These are phyloP conservation scores for Candida sojae DNA, from an alignment of 1,139 yeast species.

Conservation along the genomic window DNA sequence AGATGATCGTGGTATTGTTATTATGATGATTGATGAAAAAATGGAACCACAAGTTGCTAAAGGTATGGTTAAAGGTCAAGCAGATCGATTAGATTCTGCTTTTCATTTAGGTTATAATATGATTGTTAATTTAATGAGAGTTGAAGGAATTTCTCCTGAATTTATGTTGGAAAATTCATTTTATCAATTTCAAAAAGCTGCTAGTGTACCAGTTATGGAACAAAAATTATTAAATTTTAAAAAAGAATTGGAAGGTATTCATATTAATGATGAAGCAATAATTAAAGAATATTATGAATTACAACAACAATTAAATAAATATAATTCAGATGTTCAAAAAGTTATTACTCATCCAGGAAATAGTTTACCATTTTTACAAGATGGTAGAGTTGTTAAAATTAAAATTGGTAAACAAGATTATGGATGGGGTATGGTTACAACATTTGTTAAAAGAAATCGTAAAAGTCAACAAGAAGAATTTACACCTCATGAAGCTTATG, in stretches of 20 bases:
- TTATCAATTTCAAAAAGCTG: constrained; percentile 91
- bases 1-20: constrained; percentile 98
- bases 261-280: constrained; percentile 70
- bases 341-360: constrained; percentile 94
- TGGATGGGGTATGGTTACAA: constrained; percentile 94
- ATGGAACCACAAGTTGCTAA: constrained; percentile 99
- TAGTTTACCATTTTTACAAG: constrained; percentile 77
- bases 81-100: constrained; percentile 94
- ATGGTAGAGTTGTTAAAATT: constrained; percentile 82
- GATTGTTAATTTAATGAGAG: constrained; percentile 94
- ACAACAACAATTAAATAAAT: constrained; percentile 66
- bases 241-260: constrained; percentile 45
- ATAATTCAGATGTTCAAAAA: constrained; percentile 76
- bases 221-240: constrained; percentile 56
- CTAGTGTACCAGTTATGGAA: constrained; percentile 85
- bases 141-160: constrained; percentile 97
- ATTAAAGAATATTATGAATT: constrained; percentile 84
- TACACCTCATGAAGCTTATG: constrained; percentile 83
- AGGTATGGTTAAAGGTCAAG: constrained; percentile 99
- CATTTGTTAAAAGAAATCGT: constrained; percentile 67
- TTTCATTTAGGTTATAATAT: constrained; percentile 96
- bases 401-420: constrained; percentile 62
- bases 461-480: constrained; percentile 37
- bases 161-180: constrained; percentile 94
- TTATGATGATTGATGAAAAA: constrained; percentile 98